A percentile compares a stretch with the other conserved stretches of the same genome.
Conservation (phyloP, 1,139 yeast genomes). For the Nakaseomyces glabratus region DNA sequence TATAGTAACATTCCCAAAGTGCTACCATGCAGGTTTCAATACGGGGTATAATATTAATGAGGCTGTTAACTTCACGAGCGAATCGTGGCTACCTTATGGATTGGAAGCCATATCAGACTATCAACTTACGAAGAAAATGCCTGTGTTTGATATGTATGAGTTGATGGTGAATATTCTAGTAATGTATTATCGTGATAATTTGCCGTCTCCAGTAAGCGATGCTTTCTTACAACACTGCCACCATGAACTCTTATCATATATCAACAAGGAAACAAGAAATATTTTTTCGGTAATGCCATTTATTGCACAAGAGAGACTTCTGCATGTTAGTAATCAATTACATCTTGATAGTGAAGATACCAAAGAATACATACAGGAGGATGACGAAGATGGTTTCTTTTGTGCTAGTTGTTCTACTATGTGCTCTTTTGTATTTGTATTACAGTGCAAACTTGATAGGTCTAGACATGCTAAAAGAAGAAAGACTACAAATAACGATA, state of each 20-base stretch:
- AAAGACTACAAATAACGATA: conserved; percentile 4
- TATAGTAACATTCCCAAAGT: conserved; percentile 65
- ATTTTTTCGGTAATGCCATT: conserved; percentile 2
- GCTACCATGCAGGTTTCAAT: conserved; percentile 75
- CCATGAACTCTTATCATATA: conserved; percentile 7
- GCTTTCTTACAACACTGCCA: conserved; percentile 22
- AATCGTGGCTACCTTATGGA: conserved; percentile 60
- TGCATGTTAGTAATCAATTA: background rate
- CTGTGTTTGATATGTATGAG: conserved; percentile 35
- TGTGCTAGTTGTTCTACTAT: conserved; percentile 33
- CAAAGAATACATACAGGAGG: conserved; percentile 7
- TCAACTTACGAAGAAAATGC: conserved; percentile 31
- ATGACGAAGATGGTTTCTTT: conserved; percentile 18
- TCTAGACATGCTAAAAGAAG: conserved; percentile 13
- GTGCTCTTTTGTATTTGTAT: conserved; percentile 31
- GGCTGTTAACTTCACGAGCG: conserved; percentile 70
- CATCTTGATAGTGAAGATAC: conserved; percentile 2
- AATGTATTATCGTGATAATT: conserved; percentile 11
- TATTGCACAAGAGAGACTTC: conserved; percentile 2
- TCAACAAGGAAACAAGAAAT: conserved; percentile 9
- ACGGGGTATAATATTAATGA: conserved; percentile 72
- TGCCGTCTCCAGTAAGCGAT: conserved; percentile 12
- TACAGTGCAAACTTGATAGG: conserved; percentile 9
- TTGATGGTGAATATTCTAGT: conserved; percentile 26
- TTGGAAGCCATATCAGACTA: conserved; percentile 51